phyloP scores from a whole-genome alignment of 1,284 basidiomycete species.

The Apiotrichum domesticum region DNA sequence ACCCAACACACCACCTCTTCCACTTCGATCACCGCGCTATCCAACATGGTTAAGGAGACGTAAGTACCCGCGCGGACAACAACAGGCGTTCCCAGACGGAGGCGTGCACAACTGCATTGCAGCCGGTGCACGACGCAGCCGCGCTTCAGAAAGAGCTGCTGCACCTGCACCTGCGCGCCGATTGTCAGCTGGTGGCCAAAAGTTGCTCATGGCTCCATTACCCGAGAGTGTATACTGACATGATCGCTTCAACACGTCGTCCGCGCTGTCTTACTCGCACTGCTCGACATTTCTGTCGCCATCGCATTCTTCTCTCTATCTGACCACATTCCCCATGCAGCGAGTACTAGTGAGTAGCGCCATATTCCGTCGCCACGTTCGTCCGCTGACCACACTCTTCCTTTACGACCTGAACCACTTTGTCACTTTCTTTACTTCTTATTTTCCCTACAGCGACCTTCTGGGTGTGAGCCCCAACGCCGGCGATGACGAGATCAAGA shows the following conservation, averaged over 20 bases:
- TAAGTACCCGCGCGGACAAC: constrained; percentile 26
- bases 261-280: too few species aligned
- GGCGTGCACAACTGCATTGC: background rate
- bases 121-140: too few species aligned
- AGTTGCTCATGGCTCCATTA: too few species aligned
- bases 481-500: constrained; percentile 78
- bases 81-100: background rate
- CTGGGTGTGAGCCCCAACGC: constrained; percentile 72
- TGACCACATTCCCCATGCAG: constrained; percentile 44
- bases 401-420: background rate
- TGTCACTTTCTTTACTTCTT: background rate
- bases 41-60: constrained; percentile 47
- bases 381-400: background rate
- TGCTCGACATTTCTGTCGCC: too few species aligned
- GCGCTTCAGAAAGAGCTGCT: too few species aligned
- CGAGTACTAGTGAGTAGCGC: constrained; percentile 61
- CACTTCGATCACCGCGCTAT: constrained; percentile 10
- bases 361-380: background rate
- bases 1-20: background rate
- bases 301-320: too few species aligned
- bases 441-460: constrained; percentile 54
- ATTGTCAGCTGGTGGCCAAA: too few species aligned
- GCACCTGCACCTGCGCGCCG: too few species aligned
- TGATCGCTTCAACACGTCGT: background rate
- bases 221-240: constrained; percentile 5